Evolutionary conservation across 225 moss, liverwort and hornwort genomes (phyloP), one percentile per base, ranked within the genome.

Genomic region (Antitrichia curtipendula): DNA sequence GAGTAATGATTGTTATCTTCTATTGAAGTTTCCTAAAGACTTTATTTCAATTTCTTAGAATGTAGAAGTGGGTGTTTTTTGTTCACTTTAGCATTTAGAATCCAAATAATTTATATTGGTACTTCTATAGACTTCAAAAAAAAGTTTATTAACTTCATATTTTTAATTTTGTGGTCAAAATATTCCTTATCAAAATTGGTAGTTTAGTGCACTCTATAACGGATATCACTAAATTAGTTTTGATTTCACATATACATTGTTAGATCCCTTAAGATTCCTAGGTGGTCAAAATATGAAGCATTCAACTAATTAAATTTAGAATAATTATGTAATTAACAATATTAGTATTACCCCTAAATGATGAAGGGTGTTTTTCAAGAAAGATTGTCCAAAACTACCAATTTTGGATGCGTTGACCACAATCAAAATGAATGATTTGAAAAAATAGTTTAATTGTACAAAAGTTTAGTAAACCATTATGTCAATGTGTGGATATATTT

Each of bases 301-400:
- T 69, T 23, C 4, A 69, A 23, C 0, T 4, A 69, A 69, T 69
- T 4, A 69, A 18, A 5, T 34, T 18, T 18, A 23, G 13, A 24
- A 25, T 40, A 15, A 40, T 24, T 1, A 15, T 9, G 9, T 15
- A 16, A 70, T 9, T 0, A 41, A 41, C 1, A 25, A 41, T 16
- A 25, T 69, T 15, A 41, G 15, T 41, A 5, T 41, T 25, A 15
- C 0, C 1, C 0, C 3, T 40, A 25, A 25, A 14, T 0, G 3
- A 9, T 1, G 0, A 71, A 71, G 3, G 4, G 0, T 45, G 4
- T 10, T 71, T 29, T 45, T 4, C 0, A 10, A 47, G 10, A 29
- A 1, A 47, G 3, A 15, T 29, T 18, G 2, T 29, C 1, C 9
- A 5, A n/a, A 13, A 38, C 7, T 23, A 38, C 1, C 13, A 68